A percentile compares a stretch with the other conserved stretches of the same genome.
Evolutionary conservation across 805 yeast genomes (phyloP).

Genomic region (Wickerhamomyces sydowiorum): DNA sequence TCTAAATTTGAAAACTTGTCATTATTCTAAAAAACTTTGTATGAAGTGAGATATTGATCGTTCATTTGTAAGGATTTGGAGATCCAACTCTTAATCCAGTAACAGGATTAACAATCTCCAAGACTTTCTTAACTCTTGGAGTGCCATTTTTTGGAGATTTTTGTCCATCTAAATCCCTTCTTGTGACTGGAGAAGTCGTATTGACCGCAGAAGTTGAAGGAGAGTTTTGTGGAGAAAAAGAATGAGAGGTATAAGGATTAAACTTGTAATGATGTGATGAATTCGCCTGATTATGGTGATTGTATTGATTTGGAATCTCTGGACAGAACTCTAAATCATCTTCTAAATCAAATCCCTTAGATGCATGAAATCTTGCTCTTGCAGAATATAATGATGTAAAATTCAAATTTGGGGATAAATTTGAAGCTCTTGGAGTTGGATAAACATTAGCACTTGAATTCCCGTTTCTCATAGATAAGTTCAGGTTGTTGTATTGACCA

Average conservation of each 20-base stretch:
- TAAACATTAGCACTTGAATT: constrained; percentile 3
- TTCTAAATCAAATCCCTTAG: constrained; percentile 56
- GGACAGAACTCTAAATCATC: constrained; percentile 66
- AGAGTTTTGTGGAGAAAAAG: constrained; percentile 48
- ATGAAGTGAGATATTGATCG: neutral
- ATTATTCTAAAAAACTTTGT: neutral
- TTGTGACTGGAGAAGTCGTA: constrained; percentile 17
- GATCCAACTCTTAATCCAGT: constrained; percentile 52
- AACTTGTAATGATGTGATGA: constrained; percentile 38
- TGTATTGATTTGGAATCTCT: constrained; percentile 33
- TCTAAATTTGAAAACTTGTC: neutral
- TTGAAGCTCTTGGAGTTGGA: constrained; percentile 16
- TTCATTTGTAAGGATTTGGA: constrained; percentile 32
- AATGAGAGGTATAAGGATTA: constrained; percentile 62
- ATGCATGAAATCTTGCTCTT: constrained; percentile 49
- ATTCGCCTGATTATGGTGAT: constrained; percentile 6
- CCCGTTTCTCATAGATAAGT: constrained; percentile 13
- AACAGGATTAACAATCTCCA: constrained; percentile 59
- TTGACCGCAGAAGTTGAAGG: constrained; percentile 26
- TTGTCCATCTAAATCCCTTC: constrained; percentile 9
- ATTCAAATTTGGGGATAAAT: constrained; percentile 17
- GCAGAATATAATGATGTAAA: constrained; percentile 36
- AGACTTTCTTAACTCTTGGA: constrained; percentile 52
- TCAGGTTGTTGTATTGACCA: constrained; percentile 13
- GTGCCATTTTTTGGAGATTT: constrained; percentile 43